These are phyloP conservation scores for Lolium perenne DNA, from an alignment of 176 grass and related monocot genomes.

Conservation along the genomic window DNA sequence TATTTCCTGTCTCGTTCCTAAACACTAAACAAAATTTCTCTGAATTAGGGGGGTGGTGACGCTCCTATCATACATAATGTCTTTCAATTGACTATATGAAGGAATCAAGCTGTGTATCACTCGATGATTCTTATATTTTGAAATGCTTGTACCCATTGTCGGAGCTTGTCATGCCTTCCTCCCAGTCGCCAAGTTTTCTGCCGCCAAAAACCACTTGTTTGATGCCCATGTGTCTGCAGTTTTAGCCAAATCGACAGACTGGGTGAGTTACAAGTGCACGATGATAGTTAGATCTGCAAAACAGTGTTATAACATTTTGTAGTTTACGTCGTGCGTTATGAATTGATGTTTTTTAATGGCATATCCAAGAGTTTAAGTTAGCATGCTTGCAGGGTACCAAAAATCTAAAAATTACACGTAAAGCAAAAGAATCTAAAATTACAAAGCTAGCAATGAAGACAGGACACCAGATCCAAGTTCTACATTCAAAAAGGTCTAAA, in stretches of 20 bases:
- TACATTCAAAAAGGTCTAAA: neutral
- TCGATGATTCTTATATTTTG: conserved; percentile 59
- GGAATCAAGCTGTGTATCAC: neutral
- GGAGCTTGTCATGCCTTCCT: conserved; percentile 84
- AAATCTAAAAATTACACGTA: neutral
- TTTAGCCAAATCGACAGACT: conserved; percentile 14
- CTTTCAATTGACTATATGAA: neutral
- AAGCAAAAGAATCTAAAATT: neutral
- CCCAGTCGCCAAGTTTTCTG: conserved; percentile 74
- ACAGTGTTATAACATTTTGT: neutral
- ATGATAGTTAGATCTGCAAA: conserved; percentile 3
- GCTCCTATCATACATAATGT: neutral
- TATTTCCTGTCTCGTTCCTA: neutral
- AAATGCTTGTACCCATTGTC: conserved; percentile 83
- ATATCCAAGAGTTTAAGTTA: neutral
- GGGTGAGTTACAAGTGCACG: neutral
- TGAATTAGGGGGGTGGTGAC: neutral
- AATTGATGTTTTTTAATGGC: neutral
- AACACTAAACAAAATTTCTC: neutral
- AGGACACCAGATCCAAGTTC: neutral
- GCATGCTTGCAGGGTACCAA: neutral
- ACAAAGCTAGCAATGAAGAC: neutral
- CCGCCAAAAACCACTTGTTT: conserved; percentile 88
- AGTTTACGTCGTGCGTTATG: neutral
- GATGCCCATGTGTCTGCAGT: conserved; percentile 73